Evolutionary conservation across 176 grass and related monocot species (phyloP).

Genomic region (Typha latifolia): DNA sequence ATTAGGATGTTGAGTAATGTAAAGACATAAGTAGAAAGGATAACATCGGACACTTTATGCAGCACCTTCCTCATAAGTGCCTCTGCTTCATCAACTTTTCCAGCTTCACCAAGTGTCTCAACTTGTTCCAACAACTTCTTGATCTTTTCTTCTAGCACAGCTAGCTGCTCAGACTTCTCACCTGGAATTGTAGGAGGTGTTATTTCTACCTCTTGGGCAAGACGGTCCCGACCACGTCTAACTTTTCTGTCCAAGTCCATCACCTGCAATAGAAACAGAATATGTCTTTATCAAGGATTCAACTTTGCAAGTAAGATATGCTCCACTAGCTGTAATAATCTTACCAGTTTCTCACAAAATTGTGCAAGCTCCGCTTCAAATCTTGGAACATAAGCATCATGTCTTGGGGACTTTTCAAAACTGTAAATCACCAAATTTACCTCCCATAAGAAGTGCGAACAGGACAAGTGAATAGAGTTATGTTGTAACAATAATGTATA

Average conservation of each 20-base stretch:
- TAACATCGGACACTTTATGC: neutral
- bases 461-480: constrained; percentile 3
- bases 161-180: constrained; percentile 62
- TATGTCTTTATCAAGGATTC: constrained; percentile 2
- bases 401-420: constrained; percentile 81
- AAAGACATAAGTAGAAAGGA: neutral
- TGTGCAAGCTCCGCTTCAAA: constrained; percentile 88
- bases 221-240: constrained; percentile 61
- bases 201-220: constrained; percentile 54
- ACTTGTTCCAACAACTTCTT: constrained; percentile 85
- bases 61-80: constrained; percentile 80
- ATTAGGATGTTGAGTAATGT: constrained; percentile 1
- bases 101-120: constrained; percentile 80
- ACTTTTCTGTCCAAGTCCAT: constrained; percentile 88
- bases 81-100: constrained; percentile 92
- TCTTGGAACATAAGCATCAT: constrained; percentile 48
- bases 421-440: constrained; percentile 38
- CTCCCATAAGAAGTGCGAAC: neutral
- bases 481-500: neutral
- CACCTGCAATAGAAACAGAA: constrained; percentile 39
- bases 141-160: constrained; percentile 66
- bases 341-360: constrained; percentile 89
- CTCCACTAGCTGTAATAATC: constrained; percentile 15
- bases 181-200: constrained; percentile 34
- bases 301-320: neutral